A percentile compares a stretch with the other conserved stretches of the same genome.
These are phyloP conservation scores for Fusarium acutatum DNA, from an alignment of 2,329 filamentous ascomycete species.

Conservation along the genomic window DNA sequence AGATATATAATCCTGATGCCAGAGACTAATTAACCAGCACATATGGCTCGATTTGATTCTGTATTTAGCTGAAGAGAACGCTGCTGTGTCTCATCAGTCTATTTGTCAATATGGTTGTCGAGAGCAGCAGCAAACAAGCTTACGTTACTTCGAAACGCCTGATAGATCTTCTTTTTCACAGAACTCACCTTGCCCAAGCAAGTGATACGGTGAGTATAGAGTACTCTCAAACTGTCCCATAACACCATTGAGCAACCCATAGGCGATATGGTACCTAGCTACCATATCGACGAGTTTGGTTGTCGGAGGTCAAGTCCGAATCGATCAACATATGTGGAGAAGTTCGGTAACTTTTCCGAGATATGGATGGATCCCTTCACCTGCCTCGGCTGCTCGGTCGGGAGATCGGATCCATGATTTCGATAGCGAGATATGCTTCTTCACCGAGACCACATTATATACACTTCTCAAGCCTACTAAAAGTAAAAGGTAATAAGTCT, in stretches of 20 bases:
- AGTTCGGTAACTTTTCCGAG: conserved; percentile 7
- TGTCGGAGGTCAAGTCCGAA: conserved; percentile 11
- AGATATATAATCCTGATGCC: not conserved
- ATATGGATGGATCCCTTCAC: not conserved
- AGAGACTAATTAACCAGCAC: not conserved
- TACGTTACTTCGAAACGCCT: not conserved
- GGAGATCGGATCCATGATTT: conserved; percentile 27
- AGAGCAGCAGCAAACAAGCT: not conserved
- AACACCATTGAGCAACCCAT: conserved; percentile 3
- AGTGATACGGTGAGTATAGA: no score
- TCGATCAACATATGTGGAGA: not conserved
- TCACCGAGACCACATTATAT: not conserved
- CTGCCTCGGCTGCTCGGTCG: conserved; percentile 43
- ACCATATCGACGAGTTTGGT: not conserved
- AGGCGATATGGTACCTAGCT: not conserved
- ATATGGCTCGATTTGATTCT: not conserved
- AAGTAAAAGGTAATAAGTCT: not conserved
- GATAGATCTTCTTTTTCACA: not conserved
- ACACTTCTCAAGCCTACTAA: not conserved
- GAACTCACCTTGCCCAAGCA: not conserved
- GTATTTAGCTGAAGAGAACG: not conserved
- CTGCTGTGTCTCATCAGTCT: not conserved
- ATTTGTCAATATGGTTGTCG: not conserved
- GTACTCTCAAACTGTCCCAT: not conserved
- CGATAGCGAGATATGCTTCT: not conserved